Evolutionary conservation across 2,329 filamentous ascomycete genomes (phyloP).

Genomic region (Penicillium vulpinum): DNA sequence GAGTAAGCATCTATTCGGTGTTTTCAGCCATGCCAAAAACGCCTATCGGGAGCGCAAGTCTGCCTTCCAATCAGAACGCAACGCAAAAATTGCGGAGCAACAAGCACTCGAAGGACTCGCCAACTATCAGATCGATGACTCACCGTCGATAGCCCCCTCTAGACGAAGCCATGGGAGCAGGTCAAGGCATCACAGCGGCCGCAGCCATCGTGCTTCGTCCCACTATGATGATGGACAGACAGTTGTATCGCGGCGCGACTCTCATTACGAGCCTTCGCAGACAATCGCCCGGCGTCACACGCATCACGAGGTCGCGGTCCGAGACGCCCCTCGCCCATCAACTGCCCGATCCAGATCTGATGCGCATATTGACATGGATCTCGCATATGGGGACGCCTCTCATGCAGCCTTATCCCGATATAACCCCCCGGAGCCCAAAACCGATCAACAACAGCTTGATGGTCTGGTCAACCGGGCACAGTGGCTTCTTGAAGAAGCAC

Average conservation of each 20-base stretch:
- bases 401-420: slow-evolving; percentile 57
- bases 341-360: slow-evolving; percentile 35
- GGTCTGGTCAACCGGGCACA: slow-evolving; percentile 74
- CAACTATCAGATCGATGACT: slow-evolving; percentile 51
- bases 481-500: slow-evolving; percentile 75
- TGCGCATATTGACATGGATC: slow-evolving; percentile 73
- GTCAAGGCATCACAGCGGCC: slow-evolving; percentile 34
- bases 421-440: slow-evolving; percentile 42
- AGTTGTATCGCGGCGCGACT: slow-evolving; percentile 20
- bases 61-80: slow-evolving; percentile 70
- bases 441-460: slow-evolving; percentile 59
- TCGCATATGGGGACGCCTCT: slow-evolving; percentile 85
- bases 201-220: slow-evolving; percentile 26
- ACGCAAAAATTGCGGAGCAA: slow-evolving; percentile 58
- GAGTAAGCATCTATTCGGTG: slow-evolving; percentile 85
- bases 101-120: slow-evolving; percentile 61
- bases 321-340: slow-evolving; percentile 25
- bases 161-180: slow-evolving; percentile 39
- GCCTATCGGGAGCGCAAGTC: slow-evolving; percentile 88
- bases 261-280: slow-evolving; percentile 21
- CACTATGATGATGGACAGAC: slow-evolving; percentile 35
- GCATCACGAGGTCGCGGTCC: slow-evolving; percentile 34
- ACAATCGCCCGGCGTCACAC: slow-evolving; percentile 42
- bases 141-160: slow-evolving; percentile 46
- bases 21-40: slow-evolving; percentile 88